A percentile compares a stretch with the other conserved stretches of the same genome.
These are phyloP conservation scores for Pyrus bretschneideri DNA, from an alignment of 306 rosid species.

Conservation along the genomic window DNA sequence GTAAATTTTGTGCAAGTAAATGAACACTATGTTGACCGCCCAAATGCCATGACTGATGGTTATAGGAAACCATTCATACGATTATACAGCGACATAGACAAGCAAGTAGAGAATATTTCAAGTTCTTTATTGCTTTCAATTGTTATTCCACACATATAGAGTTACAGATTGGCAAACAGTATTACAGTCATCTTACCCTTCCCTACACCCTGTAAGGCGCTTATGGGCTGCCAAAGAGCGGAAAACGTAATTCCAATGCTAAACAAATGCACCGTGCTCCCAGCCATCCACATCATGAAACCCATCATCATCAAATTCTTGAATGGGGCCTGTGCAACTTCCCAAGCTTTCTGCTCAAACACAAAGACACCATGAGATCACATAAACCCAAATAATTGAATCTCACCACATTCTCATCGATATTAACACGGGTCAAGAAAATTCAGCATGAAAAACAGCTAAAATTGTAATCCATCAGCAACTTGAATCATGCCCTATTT, in stretches of 20 bases:
- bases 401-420: no score
- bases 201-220: slow-evolving; percentile 88
- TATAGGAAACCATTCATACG: neutral
- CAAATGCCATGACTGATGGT: neutral
- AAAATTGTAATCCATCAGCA: neutral
- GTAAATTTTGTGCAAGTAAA: neutral
- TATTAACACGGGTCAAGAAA: neutral
- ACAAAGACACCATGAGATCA: neutral
- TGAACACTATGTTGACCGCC: neutral
- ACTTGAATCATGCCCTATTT: neutral
- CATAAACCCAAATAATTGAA: neutral
- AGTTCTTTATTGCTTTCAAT: neutral
- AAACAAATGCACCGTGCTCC: slow-evolving; percentile 85
- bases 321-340: slow-evolving; percentile 95
- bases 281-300: slow-evolving; percentile 99
- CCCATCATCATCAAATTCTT: slow-evolving; percentile 99
- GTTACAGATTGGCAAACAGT: neutral
- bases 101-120: neutral
- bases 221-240: slow-evolving; percentile 98
- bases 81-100: neutral
- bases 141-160: neutral
- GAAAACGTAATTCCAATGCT: slow-evolving; percentile 98
- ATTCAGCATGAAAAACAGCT: neutral
- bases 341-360: slow-evolving; percentile 93
- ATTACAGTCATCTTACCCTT: slow-evolving; percentile 40